A percentile compares a stretch with the other conserved stretches of the same genome.
Evolutionary conservation across 2,329 filamentous ascomycete genomes (phyloP).

Genomic region (Aspergillus floridensis): DNA sequence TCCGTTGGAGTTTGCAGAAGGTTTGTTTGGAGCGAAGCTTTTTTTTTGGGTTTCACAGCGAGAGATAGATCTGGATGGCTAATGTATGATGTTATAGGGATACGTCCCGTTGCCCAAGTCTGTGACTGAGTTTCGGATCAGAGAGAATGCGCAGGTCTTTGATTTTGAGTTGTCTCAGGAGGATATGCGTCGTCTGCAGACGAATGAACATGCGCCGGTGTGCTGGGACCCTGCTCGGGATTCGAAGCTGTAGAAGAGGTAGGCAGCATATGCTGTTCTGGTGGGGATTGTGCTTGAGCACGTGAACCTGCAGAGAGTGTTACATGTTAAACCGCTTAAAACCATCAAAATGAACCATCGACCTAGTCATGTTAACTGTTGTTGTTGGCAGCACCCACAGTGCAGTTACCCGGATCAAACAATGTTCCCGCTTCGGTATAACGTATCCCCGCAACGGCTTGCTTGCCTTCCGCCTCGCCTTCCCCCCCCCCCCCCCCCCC

Average conservation of each 20-base stretch:
- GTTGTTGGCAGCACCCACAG: background rate
- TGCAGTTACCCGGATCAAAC: background rate
- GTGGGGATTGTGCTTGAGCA: no score
- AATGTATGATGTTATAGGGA: constrained; percentile 39
- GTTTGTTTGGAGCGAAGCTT: constrained; percentile 26
- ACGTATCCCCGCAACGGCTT: constrained; percentile 29
- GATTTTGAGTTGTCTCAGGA: constrained; percentile 59
- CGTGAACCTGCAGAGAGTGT: background rate
- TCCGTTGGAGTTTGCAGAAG: constrained; percentile 62
- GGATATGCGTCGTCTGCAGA: constrained; percentile 58
- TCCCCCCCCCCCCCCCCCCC: no score
- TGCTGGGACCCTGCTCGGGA: constrained; percentile 55
- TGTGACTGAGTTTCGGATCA: constrained; percentile 58
- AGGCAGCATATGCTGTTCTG: background rate
- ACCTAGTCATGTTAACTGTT: background rate
- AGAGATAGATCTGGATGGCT: background rate
- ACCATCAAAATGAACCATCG: no score
- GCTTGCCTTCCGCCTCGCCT: constrained; percentile 2
- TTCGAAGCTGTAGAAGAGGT: constrained; percentile 21
- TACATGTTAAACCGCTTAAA: no score
- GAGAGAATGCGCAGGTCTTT: constrained; percentile 59
- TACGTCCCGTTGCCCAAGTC: constrained; percentile 64
- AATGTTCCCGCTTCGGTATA: constrained; percentile 25
- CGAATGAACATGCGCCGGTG: constrained; percentile 55
- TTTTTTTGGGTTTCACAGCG: no score